phyloP scores from a whole-genome alignment of 768 basidiomycete genomes.

The Collybiopsis luxurians region DNA sequence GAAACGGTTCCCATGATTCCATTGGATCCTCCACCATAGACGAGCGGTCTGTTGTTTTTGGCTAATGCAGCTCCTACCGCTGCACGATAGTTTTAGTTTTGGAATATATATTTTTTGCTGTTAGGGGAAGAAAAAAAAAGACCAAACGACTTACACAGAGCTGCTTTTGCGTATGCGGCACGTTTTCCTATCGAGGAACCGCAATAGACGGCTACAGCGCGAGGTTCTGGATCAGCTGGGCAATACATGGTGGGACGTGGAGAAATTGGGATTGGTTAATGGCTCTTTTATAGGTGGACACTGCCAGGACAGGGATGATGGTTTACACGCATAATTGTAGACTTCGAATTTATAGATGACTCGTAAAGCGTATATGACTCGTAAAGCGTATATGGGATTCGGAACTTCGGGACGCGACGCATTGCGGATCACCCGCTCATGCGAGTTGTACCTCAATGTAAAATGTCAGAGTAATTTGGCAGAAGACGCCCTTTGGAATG shows the following conservation, averaged over 20 bases:
- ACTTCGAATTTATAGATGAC: too few relatives aligned
- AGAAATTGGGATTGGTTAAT: neutral
- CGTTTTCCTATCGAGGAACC: conserved; percentile 69
- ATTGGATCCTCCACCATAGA: conserved; percentile 83
- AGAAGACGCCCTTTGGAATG: too few relatives aligned
- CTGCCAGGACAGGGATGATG: too few relatives aligned
- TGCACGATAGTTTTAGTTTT: conserved; percentile 19
- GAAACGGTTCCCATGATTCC: conserved; percentile 87
- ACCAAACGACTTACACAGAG: conserved; percentile 52
- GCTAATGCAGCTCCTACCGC: conserved; percentile 78
- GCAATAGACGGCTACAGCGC: conserved; percentile 78
- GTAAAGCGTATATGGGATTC: too few relatives aligned
- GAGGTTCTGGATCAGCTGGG: neutral
- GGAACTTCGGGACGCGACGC: too few relatives aligned
- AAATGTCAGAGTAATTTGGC: too few relatives aligned
- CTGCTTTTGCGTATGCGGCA: conserved; percentile 63
- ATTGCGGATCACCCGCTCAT: too few relatives aligned
- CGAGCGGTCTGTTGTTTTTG: conserved; percentile 52
- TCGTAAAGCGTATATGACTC: too few relatives aligned
- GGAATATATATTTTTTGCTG: neutral
- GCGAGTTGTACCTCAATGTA: too few relatives aligned
- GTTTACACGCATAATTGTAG: too few relatives aligned
- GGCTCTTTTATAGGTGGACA: neutral
- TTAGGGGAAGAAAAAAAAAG: neutral
- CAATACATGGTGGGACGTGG: neutral